Base-by-base conservation (phyloP, 2,329 filamentous ascomycete species). In the Pseudocercospora crystallina region DNA sequence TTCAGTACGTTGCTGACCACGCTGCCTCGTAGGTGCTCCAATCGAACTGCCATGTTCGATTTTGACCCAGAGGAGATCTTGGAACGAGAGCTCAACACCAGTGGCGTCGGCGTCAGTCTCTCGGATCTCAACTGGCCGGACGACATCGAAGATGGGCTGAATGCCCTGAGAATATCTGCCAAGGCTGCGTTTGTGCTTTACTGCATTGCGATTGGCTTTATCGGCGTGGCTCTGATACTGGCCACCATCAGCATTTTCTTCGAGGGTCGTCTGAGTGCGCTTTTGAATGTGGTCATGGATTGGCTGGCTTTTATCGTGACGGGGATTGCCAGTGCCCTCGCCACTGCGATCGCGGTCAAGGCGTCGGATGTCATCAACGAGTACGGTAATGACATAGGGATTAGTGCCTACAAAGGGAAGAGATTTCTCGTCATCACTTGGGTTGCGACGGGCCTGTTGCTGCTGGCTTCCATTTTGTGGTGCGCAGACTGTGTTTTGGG, bases 271-370 rank as follows among this genome's bases (percentile, higher is more conserved):
- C 59, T 79, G 14, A 69, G 74, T n/a, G 74, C 77, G 2, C 68
- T 76, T 14, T 58, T 77, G 39, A 82, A 83, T 60, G 69, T 79
- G 41, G 58, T 75, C 5, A 60, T 83, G 8, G 68, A 77, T 13
- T 61, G 73, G 36, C 61, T 82, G n/a, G 76, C 77, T 0, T 80
- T 83, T 54, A 35, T 82, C 5, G 71, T 83, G 10, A 78, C 86
- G 61, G 86, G 86, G 3, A 83, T 85, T 45, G 84, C 86, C 41
- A 91, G 87, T 14, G 89, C 89, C 60, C 85, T 91, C 17, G 81
- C 84, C 20, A 87, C 81, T 0, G 85, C 86, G 13, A 68, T 84
- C 4, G 75, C 77, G 9, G 73, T 77, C 47, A 80, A 83, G 65
- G 80, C 76, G 3, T 67, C 73, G 2, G 60, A 76, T 13, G 61